Conservation (phyloP, 768 basidiomycete species). For the Amyloporia xantha region DNA sequence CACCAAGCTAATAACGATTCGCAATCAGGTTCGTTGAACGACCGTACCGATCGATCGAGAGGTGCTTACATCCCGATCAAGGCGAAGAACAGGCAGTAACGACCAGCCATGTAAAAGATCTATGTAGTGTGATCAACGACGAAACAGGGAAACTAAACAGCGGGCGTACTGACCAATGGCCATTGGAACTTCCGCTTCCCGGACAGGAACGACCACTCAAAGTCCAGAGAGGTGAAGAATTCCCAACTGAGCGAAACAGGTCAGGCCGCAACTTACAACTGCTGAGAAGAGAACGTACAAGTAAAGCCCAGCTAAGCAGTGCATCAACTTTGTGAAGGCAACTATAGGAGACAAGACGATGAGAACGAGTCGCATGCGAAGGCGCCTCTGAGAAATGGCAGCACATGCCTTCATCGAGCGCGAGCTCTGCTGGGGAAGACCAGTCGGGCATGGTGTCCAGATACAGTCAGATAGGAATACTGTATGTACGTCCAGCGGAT, state of each 20-base stretch:
- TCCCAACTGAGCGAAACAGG: slow-evolving; percentile 33
- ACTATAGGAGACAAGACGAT: slow-evolving; percentile 23
- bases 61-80: slow-evolving; percentile 40
- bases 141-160: neutral
- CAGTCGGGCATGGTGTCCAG: slow-evolving; percentile 31
- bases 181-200: slow-evolving; percentile 38
- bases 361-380: neutral
- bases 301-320: slow-evolving; percentile 37
- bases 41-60: neutral
- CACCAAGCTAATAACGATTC: slow-evolving; percentile 20
- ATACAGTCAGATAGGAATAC: neutral
- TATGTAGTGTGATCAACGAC: slow-evolving; percentile 9
- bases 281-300: slow-evolving; percentile 21
- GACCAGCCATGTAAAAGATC: slow-evolving; percentile 40
- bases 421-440: slow-evolving; percentile 31
- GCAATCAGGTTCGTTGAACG: slow-evolving; percentile 1
- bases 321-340: slow-evolving; percentile 36
- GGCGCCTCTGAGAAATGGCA: neutral
- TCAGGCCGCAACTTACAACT: neutral
- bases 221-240: slow-evolving; percentile 33
- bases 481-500: too few relatives aligned
- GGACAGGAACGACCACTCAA: slow-evolving; percentile 35
- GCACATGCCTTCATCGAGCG: slow-evolving; percentile 29
- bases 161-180: slow-evolving; percentile 33
- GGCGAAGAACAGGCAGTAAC: slow-evolving; percentile 38